These are phyloP conservation scores for Psilocybe sp. DNA, from an alignment of 768 basidiomycete species.

Conservation along the genomic window DNA sequence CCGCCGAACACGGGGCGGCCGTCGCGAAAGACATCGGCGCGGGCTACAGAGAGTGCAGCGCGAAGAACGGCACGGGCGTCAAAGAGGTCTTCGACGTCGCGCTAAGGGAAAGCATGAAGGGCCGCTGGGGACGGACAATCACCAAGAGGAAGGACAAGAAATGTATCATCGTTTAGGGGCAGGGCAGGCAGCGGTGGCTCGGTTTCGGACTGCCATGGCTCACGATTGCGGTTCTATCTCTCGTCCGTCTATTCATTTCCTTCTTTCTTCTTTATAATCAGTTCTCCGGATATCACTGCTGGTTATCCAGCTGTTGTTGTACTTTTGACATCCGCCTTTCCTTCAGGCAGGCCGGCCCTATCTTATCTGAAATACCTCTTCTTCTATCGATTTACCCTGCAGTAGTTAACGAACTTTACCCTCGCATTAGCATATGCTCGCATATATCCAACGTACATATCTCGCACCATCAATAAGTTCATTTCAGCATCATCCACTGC, in stretches of 20 bases:
- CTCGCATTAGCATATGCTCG: too few relatives aligned
- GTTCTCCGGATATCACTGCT: conserved; percentile 13
- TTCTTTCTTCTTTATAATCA: conserved; percentile 3
- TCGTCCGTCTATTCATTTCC: conserved; percentile 5
- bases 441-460: too few relatives aligned
- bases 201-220: neutral
- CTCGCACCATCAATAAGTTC: too few relatives aligned
- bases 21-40: conserved; percentile 94
- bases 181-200: neutral
- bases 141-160: conserved; percentile 45
- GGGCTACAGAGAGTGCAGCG: conserved; percentile 90
- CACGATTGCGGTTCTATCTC: neutral
- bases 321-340: conserved; percentile 11
- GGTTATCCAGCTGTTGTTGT: conserved; percentile 17
- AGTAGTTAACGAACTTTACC: too few relatives aligned
- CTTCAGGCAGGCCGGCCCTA: neutral
- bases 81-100: conserved; percentile 91
- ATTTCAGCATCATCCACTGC: too few relatives aligned
- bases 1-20: conserved; percentile 75
- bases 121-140: conserved; percentile 71
- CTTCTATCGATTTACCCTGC: neutral
- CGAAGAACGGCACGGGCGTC: conserved; percentile 88
- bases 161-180: conserved; percentile 59
- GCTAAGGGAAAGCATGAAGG: conserved; percentile 83
- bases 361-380: neutral